phyloP scores from a whole-genome alignment of 2,329 filamentous ascomycete species.

The Sclerotinia minor region DNA sequence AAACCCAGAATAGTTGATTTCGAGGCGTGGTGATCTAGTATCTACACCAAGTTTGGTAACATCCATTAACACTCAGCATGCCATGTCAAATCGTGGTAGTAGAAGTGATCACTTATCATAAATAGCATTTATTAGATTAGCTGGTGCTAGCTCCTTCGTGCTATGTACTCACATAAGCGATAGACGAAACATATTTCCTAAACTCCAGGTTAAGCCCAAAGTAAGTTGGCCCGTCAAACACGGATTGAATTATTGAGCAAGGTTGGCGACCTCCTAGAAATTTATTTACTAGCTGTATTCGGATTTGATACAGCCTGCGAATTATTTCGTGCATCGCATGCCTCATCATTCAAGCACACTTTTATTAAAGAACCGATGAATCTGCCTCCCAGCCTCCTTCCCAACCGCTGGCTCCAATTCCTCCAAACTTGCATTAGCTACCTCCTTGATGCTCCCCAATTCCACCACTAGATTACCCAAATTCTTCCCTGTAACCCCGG shows the following conservation, averaged over 20 bases:
- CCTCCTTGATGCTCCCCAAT: constrained; percentile 73
- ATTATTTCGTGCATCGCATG: background rate
- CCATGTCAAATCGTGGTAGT: background rate
- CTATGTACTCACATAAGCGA: background rate
- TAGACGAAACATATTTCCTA: background rate
- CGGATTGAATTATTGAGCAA: too few species aligned
- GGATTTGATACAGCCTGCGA: too few species aligned
- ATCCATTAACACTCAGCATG: background rate
- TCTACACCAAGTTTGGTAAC: background rate
- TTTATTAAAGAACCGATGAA: constrained; percentile 75
- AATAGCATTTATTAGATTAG: background rate
- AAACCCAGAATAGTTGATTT: background rate
- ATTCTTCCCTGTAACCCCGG: constrained; percentile 79
- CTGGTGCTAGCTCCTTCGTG: background rate
- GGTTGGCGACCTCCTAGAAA: too few species aligned
- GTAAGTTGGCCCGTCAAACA: too few species aligned
- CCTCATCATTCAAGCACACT: constrained; percentile 36
- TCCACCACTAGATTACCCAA: constrained; percentile 70
- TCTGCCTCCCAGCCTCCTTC: constrained; percentile 71
- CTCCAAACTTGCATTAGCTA: constrained; percentile 80
- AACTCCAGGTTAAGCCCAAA: background rate
- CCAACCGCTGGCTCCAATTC: constrained; percentile 77
- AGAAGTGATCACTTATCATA: too few species aligned
- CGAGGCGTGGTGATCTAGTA: background rate
- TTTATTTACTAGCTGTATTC: too few species aligned